phyloP scores from a whole-genome alignment of 1,139 yeast species.

The Candida sp. region DNA sequence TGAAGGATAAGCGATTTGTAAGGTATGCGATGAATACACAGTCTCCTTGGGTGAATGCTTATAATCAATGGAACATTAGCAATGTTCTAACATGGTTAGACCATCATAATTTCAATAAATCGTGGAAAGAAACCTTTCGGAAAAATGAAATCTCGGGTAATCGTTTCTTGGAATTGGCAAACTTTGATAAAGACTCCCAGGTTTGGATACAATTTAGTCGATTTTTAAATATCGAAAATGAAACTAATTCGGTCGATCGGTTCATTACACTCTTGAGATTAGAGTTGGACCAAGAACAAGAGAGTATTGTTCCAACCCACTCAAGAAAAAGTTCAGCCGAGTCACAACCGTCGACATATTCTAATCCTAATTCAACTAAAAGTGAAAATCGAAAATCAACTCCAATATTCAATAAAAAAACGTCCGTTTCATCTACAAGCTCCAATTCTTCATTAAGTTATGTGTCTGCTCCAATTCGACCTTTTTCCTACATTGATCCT shows the following conservation, averaged over 20 bases:
- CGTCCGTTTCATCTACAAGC: slow-evolving; percentile 19
- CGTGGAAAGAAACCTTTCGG: slow-evolving; percentile 68
- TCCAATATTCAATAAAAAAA: slow-evolving; percentile 22
- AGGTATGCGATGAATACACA: slow-evolving; percentile 45
- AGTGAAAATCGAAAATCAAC: slow-evolving; percentile 31
- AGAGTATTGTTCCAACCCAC: slow-evolving; percentile 8
- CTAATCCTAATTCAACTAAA: slow-evolving; percentile 13
- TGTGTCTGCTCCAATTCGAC: slow-evolving; percentile 23
- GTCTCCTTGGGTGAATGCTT: slow-evolving; percentile 16
- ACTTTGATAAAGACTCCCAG: slow-evolving; percentile 55
- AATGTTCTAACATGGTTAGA: slow-evolving; percentile 71
- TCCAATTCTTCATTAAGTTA: slow-evolving; percentile 13
- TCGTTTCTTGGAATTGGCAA: slow-evolving; percentile 63
- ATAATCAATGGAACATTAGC: slow-evolving; percentile 58
- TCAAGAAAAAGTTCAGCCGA: slow-evolving; percentile 18
- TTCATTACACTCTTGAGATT: slow-evolving; percentile 36
- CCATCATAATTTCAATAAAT: slow-evolving; percentile 59
- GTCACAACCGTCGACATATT: slow-evolving; percentile 10
- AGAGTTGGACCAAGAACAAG: slow-evolving; percentile 15
- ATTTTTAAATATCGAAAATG: slow-evolving; percentile 34
- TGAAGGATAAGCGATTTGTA: slow-evolving; percentile 39
- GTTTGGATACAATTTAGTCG: slow-evolving; percentile 47
- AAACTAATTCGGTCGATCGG: slow-evolving; percentile 51
- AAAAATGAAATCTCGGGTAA: slow-evolving; percentile 60
- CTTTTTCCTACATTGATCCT: slow-evolving; percentile 53